Evolutionary conservation across 2,329 filamentous ascomycete species (phyloP).

Genomic region (Amesomyces nigricolor): DNA sequence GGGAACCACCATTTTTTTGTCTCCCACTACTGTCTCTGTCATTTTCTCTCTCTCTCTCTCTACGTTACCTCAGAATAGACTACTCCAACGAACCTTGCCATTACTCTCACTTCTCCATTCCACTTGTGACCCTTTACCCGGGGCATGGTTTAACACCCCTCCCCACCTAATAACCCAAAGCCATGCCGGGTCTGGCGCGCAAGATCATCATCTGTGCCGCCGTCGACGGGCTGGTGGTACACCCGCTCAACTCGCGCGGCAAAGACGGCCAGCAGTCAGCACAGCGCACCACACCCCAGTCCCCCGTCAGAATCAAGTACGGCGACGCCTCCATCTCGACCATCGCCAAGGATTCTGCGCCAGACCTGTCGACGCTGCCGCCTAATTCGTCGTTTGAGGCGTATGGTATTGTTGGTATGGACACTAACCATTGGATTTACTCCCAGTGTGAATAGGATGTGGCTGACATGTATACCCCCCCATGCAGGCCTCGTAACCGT

Average conservation of each 20-base stretch:
- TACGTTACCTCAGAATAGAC: too few relatives aligned
- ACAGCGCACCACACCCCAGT: conserved; percentile 40
- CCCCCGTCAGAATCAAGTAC: conserved; percentile 62
- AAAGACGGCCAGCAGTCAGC: conserved; percentile 46
- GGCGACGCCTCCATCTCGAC: conserved; percentile 46
- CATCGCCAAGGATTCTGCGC: conserved; percentile 40
- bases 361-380: conserved; percentile 35
- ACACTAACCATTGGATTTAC: neutral
- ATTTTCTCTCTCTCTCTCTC: neutral
- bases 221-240: conserved; percentile 75
- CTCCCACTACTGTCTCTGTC: neutral
- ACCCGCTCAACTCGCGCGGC: conserved; percentile 56
- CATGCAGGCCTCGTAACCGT: conserved; percentile 72
- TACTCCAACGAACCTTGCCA: too few relatives aligned
- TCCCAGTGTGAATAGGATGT: too few relatives aligned
- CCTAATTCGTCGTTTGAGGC: conserved; percentile 51
- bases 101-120: neutral
- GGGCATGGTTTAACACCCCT: conserved; percentile 13
- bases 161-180: neutral
- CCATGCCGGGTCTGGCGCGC: conserved; percentile 71
- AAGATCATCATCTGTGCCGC: conserved; percentile 77
- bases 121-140: neutral
- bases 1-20: neutral
- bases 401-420: conserved; percentile 53
- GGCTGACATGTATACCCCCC: conserved; percentile 5